A percentile compares a stretch with the other conserved stretches of the same genome.
These are phyloP conservation scores for Bolboschoenoplectus hybrid DNA, from an alignment of 202 grass and related monocot species.

Conservation along the genomic window DNA sequence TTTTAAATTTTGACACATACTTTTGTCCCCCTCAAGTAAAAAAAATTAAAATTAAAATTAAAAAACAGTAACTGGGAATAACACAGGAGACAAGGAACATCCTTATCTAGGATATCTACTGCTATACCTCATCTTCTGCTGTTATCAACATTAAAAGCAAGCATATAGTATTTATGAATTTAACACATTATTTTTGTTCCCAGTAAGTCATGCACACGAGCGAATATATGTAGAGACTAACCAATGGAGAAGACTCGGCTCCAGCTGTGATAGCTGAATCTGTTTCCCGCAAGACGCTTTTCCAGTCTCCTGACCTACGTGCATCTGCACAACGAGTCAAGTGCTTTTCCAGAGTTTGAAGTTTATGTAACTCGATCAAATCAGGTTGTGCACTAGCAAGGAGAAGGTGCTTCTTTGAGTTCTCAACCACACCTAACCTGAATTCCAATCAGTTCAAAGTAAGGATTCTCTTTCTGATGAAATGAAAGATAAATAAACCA, in stretches of 20 bases:
- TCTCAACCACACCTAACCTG: conserved; percentile 85
- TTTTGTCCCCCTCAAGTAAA: background rate
- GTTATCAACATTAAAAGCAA: conserved; percentile 23
- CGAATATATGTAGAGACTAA: conserved; percentile 33
- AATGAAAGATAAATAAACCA: background rate
- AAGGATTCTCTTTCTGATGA: background rate
- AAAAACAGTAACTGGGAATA: background rate
- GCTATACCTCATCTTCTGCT: background rate
- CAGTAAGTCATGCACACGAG: background rate
- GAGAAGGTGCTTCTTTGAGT: conserved; percentile 78
- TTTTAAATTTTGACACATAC: background rate
- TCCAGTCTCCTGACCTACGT: conserved; percentile 78
- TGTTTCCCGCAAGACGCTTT: conserved; percentile 61
- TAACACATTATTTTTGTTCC: background rate
- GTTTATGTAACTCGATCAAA: conserved; percentile 68
- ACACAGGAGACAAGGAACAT: background rate
- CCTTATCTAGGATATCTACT: background rate
- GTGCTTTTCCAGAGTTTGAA: conserved; percentile 85
- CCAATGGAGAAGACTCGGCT: conserved; percentile 84
- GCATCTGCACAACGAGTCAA: conserved; percentile 75
- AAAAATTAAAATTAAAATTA: too few relatives aligned
- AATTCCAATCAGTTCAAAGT: conserved; percentile 41
- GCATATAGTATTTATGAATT: background rate
- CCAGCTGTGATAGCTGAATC: conserved; percentile 77
- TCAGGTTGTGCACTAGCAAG: conserved; percentile 63